phyloP scores from a whole-genome alignment of 495 filamentous ascomycete genomes.

The Stereocaulon alpinum region DNA sequence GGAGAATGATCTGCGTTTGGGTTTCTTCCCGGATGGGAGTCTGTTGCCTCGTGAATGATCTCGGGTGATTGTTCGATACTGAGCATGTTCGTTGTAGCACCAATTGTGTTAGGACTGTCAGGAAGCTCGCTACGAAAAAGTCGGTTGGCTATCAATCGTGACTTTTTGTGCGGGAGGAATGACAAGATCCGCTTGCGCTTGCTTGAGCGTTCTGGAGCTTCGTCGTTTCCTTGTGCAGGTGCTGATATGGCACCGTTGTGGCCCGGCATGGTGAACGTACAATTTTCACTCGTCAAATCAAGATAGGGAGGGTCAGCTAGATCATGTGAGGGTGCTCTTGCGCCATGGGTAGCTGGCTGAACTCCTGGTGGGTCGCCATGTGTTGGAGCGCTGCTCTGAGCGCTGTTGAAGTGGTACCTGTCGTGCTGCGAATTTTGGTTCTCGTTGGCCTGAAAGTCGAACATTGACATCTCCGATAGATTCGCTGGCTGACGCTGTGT shows the following conservation, averaged over 20 bases:
- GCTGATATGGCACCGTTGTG: not conserved
- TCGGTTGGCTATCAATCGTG: not conserved
- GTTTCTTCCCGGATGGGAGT: not conserved
- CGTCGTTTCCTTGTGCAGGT: not conserved
- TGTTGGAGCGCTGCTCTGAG: too few species aligned
- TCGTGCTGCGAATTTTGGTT: too few species aligned
- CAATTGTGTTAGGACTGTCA: too few species aligned
- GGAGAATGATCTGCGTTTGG: not conserved
- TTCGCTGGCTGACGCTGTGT: not conserved
- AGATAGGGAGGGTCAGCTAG: too few species aligned
- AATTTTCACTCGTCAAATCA: not conserved
- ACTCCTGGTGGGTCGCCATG: too few species aligned
- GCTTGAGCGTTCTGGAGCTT: not conserved
- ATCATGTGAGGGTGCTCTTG: too few species aligned
- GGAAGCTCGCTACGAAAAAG: not conserved
- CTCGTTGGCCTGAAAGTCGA: too few species aligned
- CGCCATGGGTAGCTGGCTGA: too few species aligned
- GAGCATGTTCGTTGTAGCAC: not conserved
- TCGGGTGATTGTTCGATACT: not conserved
- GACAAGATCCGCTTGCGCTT: not conserved
- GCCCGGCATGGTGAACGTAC: not conserved
- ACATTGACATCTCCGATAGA: too few species aligned
- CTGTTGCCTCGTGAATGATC: not conserved
- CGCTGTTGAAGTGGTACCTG: too few species aligned
- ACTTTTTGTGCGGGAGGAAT: not conserved